These are phyloP conservation scores for Themeda triandra DNA, from an alignment of 176 grass and related monocot genomes.

Conservation along the genomic window DNA sequence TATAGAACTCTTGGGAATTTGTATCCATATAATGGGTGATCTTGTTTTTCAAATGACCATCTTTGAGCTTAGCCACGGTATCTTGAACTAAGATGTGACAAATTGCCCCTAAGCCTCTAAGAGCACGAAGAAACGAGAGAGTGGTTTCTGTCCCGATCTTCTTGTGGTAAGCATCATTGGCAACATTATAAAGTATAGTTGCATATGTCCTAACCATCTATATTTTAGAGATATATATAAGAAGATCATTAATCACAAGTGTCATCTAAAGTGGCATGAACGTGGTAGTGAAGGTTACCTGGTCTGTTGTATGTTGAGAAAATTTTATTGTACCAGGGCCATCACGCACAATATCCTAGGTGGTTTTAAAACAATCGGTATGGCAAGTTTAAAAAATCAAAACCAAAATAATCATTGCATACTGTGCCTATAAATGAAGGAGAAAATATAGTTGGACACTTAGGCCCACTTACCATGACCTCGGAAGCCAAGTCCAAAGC, in stretches of 20 bases:
- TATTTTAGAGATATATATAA: not conserved
- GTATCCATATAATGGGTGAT: not conserved
- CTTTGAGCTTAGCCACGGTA: not conserved
- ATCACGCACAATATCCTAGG: not conserved
- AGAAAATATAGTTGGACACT: not conserved
- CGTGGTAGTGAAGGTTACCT: slow-evolving; percentile 5
- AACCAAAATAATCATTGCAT: not conserved
- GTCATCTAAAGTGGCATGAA: not conserved
- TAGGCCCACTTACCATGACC: not conserved
- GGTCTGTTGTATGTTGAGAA: not conserved
- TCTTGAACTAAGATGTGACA: slow-evolving; percentile 7
- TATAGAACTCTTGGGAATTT: not conserved
- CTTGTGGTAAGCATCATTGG: not conserved
- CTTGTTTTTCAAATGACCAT: slow-evolving; percentile 8
- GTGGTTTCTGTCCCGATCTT: not conserved
- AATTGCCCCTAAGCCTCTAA: slow-evolving; percentile 10
- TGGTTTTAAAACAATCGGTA: not conserved
- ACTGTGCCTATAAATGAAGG: not conserved
- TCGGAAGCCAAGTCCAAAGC: not conserved
- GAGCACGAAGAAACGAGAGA: not conserved
- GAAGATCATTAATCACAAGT: not conserved
- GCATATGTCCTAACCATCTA: slow-evolving; percentile 16
- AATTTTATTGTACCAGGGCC: not conserved
- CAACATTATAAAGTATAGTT: not conserved
- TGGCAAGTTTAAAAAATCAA: not conserved